phyloP scores from a whole-genome alignment of 208 protist species.

The Wallacemonas sp. region DNA sequence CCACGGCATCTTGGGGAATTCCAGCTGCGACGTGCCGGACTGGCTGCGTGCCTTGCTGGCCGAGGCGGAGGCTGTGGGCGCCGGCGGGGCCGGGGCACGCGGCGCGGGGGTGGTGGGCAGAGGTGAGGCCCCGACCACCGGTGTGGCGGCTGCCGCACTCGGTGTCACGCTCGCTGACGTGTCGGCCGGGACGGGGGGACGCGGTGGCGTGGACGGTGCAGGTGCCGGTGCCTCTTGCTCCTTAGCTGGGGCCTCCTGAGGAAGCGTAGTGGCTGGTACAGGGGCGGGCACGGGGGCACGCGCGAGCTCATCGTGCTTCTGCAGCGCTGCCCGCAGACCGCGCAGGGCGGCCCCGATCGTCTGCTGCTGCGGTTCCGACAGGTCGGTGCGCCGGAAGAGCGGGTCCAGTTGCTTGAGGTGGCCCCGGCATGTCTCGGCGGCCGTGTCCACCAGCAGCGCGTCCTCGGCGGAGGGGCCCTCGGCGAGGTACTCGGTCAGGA shows the following conservation, averaged over 20 bases:
- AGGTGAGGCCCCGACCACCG: not conserved
- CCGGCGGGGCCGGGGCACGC: not conserved
- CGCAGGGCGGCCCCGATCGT: slow-evolving; percentile 34
- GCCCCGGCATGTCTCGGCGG: slow-evolving; percentile 42
- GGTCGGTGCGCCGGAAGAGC: slow-evolving; percentile 38
- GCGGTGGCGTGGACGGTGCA: not conserved
- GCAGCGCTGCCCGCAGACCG: slow-evolving; percentile 26
- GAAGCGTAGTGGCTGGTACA: not conserved
- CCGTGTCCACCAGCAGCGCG: slow-evolving; percentile 33
- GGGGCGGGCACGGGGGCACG: not conserved
- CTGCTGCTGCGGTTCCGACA: slow-evolving; percentile 36
- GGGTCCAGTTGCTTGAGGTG: slow-evolving; percentile 43
- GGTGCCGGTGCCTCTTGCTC: not conserved
- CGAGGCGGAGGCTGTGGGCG: not conserved
- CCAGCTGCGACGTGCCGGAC: slow-evolving; percentile 21
- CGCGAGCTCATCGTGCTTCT: slow-evolving; percentile 9
- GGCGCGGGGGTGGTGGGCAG: not conserved
- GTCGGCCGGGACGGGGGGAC: not conserved
- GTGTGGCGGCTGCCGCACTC: not conserved
- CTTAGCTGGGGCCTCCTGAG: not conserved
- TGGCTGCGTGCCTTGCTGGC: slow-evolving; percentile 8
- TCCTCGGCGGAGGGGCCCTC: slow-evolving; percentile 33
- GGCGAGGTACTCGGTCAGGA: slow-evolving; percentile 58
- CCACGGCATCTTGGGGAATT: slow-evolving; percentile 87
- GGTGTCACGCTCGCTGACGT: not conserved